Percentiles rank a stretch among this genome's conserved stretches.
These are phyloP conservation scores for Pseudogymnoascus sp. DNA, from an alignment of 2,329 filamentous ascomycete species.

Conservation along the genomic window DNA sequence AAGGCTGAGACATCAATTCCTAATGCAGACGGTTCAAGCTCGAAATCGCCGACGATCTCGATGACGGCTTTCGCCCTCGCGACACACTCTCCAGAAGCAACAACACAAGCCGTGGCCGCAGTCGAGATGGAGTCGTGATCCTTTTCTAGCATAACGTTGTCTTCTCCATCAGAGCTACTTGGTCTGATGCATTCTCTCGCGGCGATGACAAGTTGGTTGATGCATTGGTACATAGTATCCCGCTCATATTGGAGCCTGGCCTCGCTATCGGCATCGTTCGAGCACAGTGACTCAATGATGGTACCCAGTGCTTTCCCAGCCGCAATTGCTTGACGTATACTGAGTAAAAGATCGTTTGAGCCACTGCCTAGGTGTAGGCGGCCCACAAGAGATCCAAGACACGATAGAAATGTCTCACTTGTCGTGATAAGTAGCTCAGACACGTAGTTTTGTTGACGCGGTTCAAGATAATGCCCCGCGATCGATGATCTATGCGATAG, in stretches of 20 bases:
- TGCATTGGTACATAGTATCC: slow-evolving; percentile 68
- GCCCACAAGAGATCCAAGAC: slow-evolving; percentile 89
- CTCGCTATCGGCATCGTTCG: slow-evolving; percentile 64
- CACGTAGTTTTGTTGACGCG: slow-evolving; percentile 60
- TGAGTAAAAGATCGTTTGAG: slow-evolving; percentile 71
- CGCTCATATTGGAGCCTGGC: slow-evolving; percentile 62
- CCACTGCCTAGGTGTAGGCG: slow-evolving; percentile 84
- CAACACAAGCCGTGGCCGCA: slow-evolving; percentile 81
- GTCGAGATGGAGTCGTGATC: slow-evolving; percentile 68
- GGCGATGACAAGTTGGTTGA: slow-evolving; percentile 72
- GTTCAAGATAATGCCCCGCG: slow-evolving; percentile 37
- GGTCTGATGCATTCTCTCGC: slow-evolving; percentile 72
- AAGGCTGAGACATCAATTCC: slow-evolving; percentile 44
- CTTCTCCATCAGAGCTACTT: slow-evolving; percentile 59
- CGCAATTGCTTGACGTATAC: slow-evolving; percentile 74
- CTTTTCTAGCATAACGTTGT: slow-evolving; percentile 73
- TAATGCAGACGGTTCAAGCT: slow-evolving; percentile 55
- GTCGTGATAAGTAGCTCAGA: slow-evolving; percentile 73
- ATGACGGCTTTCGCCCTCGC: slow-evolving; percentile 79
- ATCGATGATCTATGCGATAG: slow-evolving; percentile 66
- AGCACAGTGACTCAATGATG: slow-evolving; percentile 75
- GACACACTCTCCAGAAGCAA: slow-evolving; percentile 85
- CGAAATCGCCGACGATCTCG: slow-evolving; percentile 84
- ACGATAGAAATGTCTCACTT: slow-evolving; percentile 84
- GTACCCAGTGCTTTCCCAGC: slow-evolving; percentile 74